Evolutionary conservation across 352 stramenopile species (phyloP).

Genomic region (Pythium chondricola): DNA sequence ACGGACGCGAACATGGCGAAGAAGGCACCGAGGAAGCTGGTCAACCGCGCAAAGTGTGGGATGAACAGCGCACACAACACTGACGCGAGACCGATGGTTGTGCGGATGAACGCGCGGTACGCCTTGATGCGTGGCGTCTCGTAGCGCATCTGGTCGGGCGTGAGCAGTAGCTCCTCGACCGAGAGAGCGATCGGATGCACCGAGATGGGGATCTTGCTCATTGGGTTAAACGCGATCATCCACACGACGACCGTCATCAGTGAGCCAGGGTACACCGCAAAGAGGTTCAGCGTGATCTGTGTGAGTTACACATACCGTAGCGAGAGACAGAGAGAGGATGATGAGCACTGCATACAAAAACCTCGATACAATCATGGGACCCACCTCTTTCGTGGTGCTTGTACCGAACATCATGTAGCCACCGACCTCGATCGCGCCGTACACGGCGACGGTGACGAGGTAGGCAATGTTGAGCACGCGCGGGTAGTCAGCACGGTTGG

Average conservation of each 20-base stretch:
- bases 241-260: conserved; percentile 68
- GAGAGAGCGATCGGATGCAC: conserved; percentile 72
- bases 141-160: conserved; percentile 27
- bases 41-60: conserved; percentile 79
- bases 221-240: conserved; percentile 82
- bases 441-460: conserved; percentile 61
- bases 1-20: conserved; percentile 81
- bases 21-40: conserved; percentile 79
- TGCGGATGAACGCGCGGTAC: conserved; percentile 62
- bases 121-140: conserved; percentile 29
- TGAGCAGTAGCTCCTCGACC: conserved; percentile 69
- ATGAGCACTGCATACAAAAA: too few species aligned
- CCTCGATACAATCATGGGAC: neutral
- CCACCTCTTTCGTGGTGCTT: conserved; percentile 71
- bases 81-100: conserved; percentile 39
- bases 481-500: conserved; percentile 51
- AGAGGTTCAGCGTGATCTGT: conserved; percentile 77
- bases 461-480: conserved; percentile 70
- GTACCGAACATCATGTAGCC: conserved; percentile 84
- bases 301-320: neutral
- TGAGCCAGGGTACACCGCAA: conserved; percentile 46
- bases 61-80: conserved; percentile 69
- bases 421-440: conserved; percentile 62
- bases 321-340: too few species aligned
- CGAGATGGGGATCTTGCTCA: conserved; percentile 86